Evolutionary conservation across 2,329 filamentous ascomycete genomes (phyloP).

Genomic region (Biscogniauxia mediterranea): DNA sequence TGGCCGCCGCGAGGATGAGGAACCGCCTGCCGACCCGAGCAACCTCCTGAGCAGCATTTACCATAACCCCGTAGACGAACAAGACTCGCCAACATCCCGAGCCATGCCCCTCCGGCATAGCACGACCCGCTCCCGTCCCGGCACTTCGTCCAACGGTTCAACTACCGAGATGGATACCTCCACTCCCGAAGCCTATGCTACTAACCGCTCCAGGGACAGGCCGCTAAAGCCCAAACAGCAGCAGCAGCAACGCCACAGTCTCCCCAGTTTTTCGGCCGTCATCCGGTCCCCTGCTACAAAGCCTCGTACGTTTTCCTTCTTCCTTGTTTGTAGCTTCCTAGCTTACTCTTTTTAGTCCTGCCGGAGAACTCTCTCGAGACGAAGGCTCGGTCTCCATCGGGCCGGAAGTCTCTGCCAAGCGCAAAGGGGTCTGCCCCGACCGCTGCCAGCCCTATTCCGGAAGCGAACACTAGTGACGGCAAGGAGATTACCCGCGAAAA

Average conservation of each 20-base stretch:
- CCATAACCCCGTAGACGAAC: slow-evolving; percentile 33
- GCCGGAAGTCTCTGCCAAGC: slow-evolving; percentile 32
- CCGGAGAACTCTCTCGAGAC: slow-evolving; percentile 19
- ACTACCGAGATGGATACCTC: slow-evolving; percentile 14
- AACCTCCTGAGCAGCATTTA: slow-evolving; percentile 33
- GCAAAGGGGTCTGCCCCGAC: slow-evolving; percentile 25
- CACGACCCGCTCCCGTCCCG: slow-evolving; percentile 12
- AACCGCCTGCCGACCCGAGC: slow-evolving; percentile 29
- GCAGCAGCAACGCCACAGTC: slow-evolving; percentile 29
- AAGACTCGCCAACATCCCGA: slow-evolving; percentile 20
- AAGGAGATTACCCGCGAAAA: slow-evolving; percentile 45
- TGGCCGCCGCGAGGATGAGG: slow-evolving; percentile 28
- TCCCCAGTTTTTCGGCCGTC: slow-evolving; percentile 25
- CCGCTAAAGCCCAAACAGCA: slow-evolving; percentile 30
- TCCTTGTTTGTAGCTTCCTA: neutral
- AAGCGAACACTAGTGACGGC: slow-evolving; percentile 11
- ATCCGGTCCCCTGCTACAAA: slow-evolving; percentile 16
- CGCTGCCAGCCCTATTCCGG: slow-evolving; percentile 20
- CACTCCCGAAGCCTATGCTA: slow-evolving; percentile 3
- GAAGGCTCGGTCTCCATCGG: slow-evolving; percentile 27
- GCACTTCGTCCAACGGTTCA: slow-evolving; percentile 12
- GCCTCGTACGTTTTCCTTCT: slow-evolving; percentile 10
- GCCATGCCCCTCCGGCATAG: slow-evolving; percentile 23
- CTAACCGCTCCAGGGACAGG: slow-evolving; percentile 16
- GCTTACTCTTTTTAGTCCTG: slow-evolving; percentile 21